Evolutionary conservation across 768 basidiomycete species (phyloP).

Genomic region (Xerocomus potaroensis): DNA sequence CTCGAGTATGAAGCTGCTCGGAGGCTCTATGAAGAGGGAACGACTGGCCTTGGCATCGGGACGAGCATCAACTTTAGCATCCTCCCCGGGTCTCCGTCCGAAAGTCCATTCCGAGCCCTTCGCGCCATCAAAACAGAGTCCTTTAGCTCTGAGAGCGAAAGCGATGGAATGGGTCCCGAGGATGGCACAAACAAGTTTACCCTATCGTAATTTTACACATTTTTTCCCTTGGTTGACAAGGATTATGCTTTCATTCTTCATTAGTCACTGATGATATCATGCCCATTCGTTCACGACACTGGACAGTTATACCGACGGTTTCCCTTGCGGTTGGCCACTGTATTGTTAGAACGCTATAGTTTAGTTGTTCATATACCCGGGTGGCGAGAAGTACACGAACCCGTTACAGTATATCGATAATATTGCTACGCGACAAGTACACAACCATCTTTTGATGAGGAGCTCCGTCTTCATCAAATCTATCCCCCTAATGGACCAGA

Average conservation of each 20-base stretch:
- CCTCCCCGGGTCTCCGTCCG: slow-evolving; percentile 60
- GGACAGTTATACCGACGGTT: slow-evolving; percentile 29
- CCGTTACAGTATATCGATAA: slow-evolving; percentile 20
- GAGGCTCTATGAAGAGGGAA: slow-evolving; percentile 82
- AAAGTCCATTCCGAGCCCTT: slow-evolving; percentile 38
- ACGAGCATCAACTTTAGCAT: slow-evolving; percentile 83
- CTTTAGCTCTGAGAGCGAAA: slow-evolving; percentile 66
- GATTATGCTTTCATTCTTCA: slow-evolving; percentile 16
- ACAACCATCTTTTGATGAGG: neutral
- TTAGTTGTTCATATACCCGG: slow-evolving; percentile 32
- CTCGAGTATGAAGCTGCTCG: slow-evolving; percentile 87
- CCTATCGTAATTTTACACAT: slow-evolving; percentile 30
- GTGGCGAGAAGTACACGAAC: slow-evolving; percentile 20
- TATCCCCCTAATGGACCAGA: neutral
- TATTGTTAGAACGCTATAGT: slow-evolving; percentile 39
- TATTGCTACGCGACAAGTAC: slow-evolving; percentile 29
- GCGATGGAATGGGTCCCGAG: slow-evolving; percentile 57
- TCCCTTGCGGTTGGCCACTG: slow-evolving; percentile 32
- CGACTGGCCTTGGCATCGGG: slow-evolving; percentile 56
- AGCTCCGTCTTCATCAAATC: neutral
- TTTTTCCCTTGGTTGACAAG: slow-evolving; percentile 12
- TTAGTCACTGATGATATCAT: slow-evolving; percentile 32
- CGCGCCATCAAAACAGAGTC: slow-evolving; percentile 54
- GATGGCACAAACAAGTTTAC: slow-evolving; percentile 39
- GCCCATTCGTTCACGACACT: slow-evolving; percentile 28